phyloP scores from a whole-genome alignment of 306 rosid species.

The Luffa acutangula region DNA sequence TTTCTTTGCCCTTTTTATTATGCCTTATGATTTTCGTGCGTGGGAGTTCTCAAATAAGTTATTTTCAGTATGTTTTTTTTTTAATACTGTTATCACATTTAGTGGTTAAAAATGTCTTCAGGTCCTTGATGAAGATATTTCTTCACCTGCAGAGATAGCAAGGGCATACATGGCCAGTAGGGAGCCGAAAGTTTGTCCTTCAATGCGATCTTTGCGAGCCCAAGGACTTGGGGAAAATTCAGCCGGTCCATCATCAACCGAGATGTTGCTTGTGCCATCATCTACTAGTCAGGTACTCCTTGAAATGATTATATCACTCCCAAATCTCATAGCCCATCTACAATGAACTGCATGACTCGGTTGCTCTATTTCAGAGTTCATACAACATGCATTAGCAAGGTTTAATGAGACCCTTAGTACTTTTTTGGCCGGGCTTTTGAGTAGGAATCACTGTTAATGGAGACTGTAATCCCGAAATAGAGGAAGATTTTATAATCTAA shows the following conservation, averaged over 20 bases:
- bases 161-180: constrained; percentile 84
- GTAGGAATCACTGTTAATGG: constrained; percentile 32
- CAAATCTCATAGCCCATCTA: constrained; percentile 59
- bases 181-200: constrained; percentile 45
- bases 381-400: constrained; percentile 41
- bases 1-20: background rate
- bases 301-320: constrained; percentile 56
- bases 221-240: constrained; percentile 30
- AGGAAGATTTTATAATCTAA: background rate
- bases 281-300: constrained; percentile 28
- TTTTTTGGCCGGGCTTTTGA: constrained; percentile 15
- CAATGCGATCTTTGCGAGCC: constrained; percentile 31
- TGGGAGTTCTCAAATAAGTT: background rate
- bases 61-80: background rate
- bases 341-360: constrained; percentile 66
- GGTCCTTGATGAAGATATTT: constrained; percentile 63
- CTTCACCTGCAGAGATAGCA: constrained; percentile 82
- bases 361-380: constrained; percentile 61
- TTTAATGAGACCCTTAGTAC: constrained; percentile 6
- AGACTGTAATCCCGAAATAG: background rate
- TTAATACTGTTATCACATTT: constrained; percentile 5
- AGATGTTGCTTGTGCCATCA: constrained; percentile 39
- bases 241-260: constrained; percentile 16
- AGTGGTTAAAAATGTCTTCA: constrained; percentile 24
- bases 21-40: background rate